Conservation (phyloP, 805 yeast species). For the Vanderwaltozyma polyspora region DNA sequence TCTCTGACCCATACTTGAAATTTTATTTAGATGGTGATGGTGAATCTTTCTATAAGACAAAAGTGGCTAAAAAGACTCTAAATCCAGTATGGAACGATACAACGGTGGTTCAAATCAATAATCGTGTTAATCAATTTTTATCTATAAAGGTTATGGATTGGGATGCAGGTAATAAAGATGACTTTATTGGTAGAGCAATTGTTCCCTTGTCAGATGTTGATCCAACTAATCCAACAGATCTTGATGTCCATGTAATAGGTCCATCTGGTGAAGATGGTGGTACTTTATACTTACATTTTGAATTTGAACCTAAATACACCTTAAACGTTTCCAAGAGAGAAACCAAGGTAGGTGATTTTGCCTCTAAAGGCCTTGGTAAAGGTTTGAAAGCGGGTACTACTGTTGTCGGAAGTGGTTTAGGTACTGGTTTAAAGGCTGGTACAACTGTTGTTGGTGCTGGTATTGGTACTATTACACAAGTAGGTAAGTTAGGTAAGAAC, state of each 20-base stretch:
- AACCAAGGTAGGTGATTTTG: constrained; percentile 36
- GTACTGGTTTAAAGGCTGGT: constrained; percentile 28
- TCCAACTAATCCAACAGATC: constrained; percentile 32
- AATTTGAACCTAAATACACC: constrained; percentile 64
- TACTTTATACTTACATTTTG: constrained; percentile 42
- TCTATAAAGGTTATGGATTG: constrained; percentile 64
- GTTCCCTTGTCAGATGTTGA: constrained; percentile 50
- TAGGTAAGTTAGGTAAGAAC: constrained; percentile 16
- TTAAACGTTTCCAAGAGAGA: constrained; percentile 31
- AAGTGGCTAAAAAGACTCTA: constrained; percentile 74
- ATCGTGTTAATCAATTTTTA: constrained; percentile 51
- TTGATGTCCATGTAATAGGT: constrained; percentile 35
- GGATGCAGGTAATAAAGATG: constrained; percentile 90
- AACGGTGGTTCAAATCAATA: constrained; percentile 42
- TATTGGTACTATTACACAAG: constrained; percentile 24
- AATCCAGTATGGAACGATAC: constrained; percentile 84
- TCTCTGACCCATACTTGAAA: constrained; percentile 82
- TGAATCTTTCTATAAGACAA: constrained; percentile 56
- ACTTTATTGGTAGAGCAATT: constrained; percentile 56
- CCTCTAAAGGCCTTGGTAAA: constrained; percentile 38
- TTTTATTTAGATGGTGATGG: constrained; percentile 54
- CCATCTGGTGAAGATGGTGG: constrained; percentile 44
- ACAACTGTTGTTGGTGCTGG: constrained; percentile 31
- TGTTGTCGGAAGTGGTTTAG: constrained; percentile 35
- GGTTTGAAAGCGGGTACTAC: constrained; percentile 35